Evolutionary conservation across 371 early-diverging fungal species (phyloP).

Genomic region (Mortierella sp.): DNA sequence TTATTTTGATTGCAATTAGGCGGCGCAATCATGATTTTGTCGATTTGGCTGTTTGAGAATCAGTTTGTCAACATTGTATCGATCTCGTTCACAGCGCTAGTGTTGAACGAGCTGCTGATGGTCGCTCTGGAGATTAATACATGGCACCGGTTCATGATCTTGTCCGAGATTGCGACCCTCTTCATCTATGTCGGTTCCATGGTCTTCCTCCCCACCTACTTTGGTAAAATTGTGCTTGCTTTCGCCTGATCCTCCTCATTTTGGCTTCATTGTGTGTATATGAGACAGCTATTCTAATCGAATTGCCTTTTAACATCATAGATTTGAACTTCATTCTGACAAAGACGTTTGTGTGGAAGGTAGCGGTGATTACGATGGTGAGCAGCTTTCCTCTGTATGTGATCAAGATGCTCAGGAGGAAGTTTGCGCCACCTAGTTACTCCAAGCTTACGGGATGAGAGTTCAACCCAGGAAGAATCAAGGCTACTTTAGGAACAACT

Average conservation of each 20-base stretch:
- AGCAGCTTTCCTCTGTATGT: conserved; percentile 88
- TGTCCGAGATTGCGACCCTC: conserved; percentile 86
- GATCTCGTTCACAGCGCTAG: conserved; percentile 96
- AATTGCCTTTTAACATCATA: conserved; percentile 39
- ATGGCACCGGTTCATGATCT: conserved; percentile 93
- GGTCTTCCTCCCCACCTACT: conserved; percentile 89
- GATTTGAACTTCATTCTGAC: conserved; percentile 91
- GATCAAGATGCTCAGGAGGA: conserved; percentile 77
- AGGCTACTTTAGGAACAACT: not conserved
- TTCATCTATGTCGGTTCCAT: conserved; percentile 90
- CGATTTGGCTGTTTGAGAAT: conserved; percentile 94
- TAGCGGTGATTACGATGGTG: conserved; percentile 89
- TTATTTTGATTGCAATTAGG: conserved; percentile 56
- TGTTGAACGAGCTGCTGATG: conserved; percentile 99
- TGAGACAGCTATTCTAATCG: not conserved
- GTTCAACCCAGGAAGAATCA: not conserved
- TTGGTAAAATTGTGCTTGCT: conserved; percentile 70
- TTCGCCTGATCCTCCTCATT: not conserved
- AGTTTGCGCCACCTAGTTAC: conserved; percentile 84
- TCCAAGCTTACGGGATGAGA: conserved; percentile 69
- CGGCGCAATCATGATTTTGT: conserved; percentile 96
- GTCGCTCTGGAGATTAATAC: conserved; percentile 95
- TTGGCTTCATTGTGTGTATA: not conserved
- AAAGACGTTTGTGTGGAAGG: conserved; percentile 90
- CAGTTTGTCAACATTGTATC: conserved; percentile 97